phyloP scores from a whole-genome alignment of 2,329 filamentous ascomycete genomes.

The Colletotrichum higginsianum region DNA sequence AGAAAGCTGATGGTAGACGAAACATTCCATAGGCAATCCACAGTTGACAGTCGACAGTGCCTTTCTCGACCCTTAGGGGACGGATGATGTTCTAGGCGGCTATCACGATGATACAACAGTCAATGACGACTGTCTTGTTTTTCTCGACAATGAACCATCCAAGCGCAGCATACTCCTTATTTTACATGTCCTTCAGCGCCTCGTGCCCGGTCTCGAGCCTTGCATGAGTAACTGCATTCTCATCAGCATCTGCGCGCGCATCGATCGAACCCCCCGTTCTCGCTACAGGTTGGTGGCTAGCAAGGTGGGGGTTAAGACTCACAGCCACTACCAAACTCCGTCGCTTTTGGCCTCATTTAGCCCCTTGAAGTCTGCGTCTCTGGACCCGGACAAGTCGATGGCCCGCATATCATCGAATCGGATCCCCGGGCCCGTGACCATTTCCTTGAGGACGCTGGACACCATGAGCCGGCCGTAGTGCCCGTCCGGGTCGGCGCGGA shows the following conservation, averaged over 20 bases:
- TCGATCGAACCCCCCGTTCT: too few species aligned
- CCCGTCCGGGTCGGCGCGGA: constrained; percentile 56
- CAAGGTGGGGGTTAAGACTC: constrained; percentile 42
- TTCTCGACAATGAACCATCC: constrained; percentile 57
- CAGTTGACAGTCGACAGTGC: neutral
- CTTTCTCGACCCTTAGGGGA: neutral
- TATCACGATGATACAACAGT: constrained; percentile 61
- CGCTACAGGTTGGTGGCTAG: too few species aligned
- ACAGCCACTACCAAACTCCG: constrained; percentile 57
- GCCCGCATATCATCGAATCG: constrained; percentile 57
- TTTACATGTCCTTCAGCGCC: constrained; percentile 52
- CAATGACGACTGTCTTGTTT: constrained; percentile 53
- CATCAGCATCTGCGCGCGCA: neutral
- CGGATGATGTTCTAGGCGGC: constrained; percentile 33
- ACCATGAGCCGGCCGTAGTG: constrained; percentile 57
- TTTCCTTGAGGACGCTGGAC: constrained; percentile 52
- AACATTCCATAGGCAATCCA: constrained; percentile 10
- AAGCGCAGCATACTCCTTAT: constrained; percentile 58
- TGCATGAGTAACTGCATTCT: constrained; percentile 52
- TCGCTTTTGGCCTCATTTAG: constrained; percentile 54
- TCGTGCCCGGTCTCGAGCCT: constrained; percentile 56
- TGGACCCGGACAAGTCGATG: constrained; percentile 52
- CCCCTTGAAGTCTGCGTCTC: constrained; percentile 53
- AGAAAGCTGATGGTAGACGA: constrained; percentile 5
- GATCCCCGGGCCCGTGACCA: constrained; percentile 51